Base-by-base conservation (phyloP, 2,329 filamentous ascomycete genomes). In the Ascosphaera apis region DNA sequence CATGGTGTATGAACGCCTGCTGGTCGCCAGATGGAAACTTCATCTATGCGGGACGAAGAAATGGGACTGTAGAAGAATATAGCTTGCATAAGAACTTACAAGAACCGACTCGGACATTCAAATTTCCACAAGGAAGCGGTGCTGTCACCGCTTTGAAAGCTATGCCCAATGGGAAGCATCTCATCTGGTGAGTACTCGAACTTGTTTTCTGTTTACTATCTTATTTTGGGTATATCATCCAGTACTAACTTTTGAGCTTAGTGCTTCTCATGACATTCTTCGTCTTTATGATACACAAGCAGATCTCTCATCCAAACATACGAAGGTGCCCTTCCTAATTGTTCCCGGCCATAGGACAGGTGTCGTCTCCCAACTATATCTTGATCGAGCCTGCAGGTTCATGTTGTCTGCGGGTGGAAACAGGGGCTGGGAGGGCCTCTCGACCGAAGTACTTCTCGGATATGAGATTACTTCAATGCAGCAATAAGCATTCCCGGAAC, bases 1-100 rank as follows among this genome's bases (percentile, higher is more conserved):
- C 86, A 0, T 98, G 86, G 86, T 95, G 86, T 54, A 93, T 92
- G 73, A 84, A 81, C 44, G 82, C 83, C 1, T 92, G 83, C 58
- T 98, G 88, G 88, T 86, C 78, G 37, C 83, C 83, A 0, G 80
- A 93, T 51, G 88, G 88, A 11, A 95, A 95, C 55, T 82, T 72
- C 54, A 84, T 98, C 47, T 98, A 92, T 55, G 84, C 79, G 0
- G 88, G 88, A 0, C 66, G 88, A 18, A 67, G 88, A 39, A 95
- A 95, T 53, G 70, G 82, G 36, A 91, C 82, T 0, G 88, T 98
- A 0, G 88, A 98, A 45, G 88, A 98, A 55, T 98, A 79, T 55
- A 82, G 72, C 48, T 63, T 98, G 13, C 81, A 88, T 51, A 82
- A 83, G 47, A 67, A 74, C 1, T 65, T 81, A 1, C 76, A 77